phyloP scores from a whole-genome alignment of 768 basidiomycete genomes.

The Amanita exitialis region DNA sequence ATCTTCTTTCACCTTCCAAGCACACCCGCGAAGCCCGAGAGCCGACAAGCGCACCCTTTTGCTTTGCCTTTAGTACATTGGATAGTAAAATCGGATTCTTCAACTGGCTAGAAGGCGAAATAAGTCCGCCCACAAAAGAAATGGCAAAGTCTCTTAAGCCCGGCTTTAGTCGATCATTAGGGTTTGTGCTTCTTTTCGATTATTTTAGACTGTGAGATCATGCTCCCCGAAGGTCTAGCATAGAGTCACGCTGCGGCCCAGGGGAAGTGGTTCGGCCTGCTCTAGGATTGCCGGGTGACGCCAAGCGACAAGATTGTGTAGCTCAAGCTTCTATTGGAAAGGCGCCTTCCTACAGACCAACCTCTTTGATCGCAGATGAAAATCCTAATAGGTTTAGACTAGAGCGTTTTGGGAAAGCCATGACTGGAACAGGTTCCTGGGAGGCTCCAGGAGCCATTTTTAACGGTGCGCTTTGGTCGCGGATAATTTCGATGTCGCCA shows the following conservation, averaged over 20 bases:
- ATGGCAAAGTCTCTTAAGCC: not conserved
- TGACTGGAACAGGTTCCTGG: conserved; percentile 67
- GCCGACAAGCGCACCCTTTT: conserved; percentile 57
- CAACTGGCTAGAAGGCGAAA: conserved; percentile 63
- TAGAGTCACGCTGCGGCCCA: conserved; percentile 1
- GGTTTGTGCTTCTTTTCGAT: conserved; percentile 4
- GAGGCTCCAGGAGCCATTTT: conserved; percentile 53
- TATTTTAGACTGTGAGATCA: conserved; percentile 1
- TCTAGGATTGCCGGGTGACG: not conserved
- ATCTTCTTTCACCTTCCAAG: conserved; percentile 28
- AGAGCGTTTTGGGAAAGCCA: conserved; percentile 65
- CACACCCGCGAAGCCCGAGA: conserved; percentile 25
- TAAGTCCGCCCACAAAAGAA: not conserved
- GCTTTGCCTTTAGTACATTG: conserved; percentile 49
- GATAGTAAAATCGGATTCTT: conserved; percentile 41
- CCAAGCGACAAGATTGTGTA: not conserved
- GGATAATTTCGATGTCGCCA: not conserved
- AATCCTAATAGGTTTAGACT: conserved; percentile 43
- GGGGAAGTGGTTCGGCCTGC: conserved; percentile 3
- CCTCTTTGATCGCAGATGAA: not conserved
- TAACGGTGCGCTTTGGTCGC: conserved; percentile 26
- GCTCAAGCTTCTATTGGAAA: not conserved
- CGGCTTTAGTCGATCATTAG: not conserved
- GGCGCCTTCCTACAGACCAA: not conserved
- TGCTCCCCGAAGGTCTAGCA: not conserved